phyloP scores from a whole-genome alignment of 1,284 basidiomycete genomes.

The Papiliotrema terrestris region DNA sequence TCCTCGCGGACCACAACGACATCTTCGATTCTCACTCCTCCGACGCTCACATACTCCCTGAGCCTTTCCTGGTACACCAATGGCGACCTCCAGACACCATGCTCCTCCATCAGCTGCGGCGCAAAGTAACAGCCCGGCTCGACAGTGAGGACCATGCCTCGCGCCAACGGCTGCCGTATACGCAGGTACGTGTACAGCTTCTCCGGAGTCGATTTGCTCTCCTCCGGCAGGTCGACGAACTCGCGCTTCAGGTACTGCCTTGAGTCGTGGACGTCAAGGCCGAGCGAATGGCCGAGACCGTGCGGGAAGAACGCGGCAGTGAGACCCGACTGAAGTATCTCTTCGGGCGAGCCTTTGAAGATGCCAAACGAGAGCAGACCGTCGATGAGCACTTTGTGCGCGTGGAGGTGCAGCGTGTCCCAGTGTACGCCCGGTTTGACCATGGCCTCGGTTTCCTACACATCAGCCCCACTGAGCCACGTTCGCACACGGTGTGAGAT shows the following conservation, averaged over 20 bases:
- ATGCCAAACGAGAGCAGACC: slow-evolving; percentile 81
- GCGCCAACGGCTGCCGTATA: slow-evolving; percentile 64
- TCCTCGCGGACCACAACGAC: slow-evolving; percentile 67
- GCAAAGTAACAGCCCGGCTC: slow-evolving; percentile 89
- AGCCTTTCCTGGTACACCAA: slow-evolving; percentile 70
- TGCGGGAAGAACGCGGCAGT: slow-evolving; percentile 87
- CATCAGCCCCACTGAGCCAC: slow-evolving; percentile 4
- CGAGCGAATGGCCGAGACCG: slow-evolving; percentile 79
- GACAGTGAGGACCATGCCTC: slow-evolving; percentile 73
- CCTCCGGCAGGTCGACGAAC: slow-evolving; percentile 28
- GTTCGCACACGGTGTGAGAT: too few species aligned
- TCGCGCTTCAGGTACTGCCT: slow-evolving; percentile 37
- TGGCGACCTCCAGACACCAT: slow-evolving; percentile 56
- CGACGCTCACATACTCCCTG: slow-evolving; percentile 68
- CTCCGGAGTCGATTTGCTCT: slow-evolving; percentile 51
- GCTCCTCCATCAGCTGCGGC: slow-evolving; percentile 66
- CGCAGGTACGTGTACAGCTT: slow-evolving; percentile 74
- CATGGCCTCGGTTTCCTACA: slow-evolving; percentile 63
- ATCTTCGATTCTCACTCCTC: slow-evolving; percentile 87
- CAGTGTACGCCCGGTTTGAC: slow-evolving; percentile 73
- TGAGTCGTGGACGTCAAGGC: slow-evolving; percentile 76
- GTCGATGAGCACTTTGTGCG: slow-evolving; percentile 70
- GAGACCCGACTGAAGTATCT: slow-evolving; percentile 69
- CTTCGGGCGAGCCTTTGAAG: slow-evolving; percentile 62
- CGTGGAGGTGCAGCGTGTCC: slow-evolving; percentile 76